phyloP scores from a whole-genome alignment of 192 early-diverging fungal genomes.

The Backusella mclennaniae region DNA sequence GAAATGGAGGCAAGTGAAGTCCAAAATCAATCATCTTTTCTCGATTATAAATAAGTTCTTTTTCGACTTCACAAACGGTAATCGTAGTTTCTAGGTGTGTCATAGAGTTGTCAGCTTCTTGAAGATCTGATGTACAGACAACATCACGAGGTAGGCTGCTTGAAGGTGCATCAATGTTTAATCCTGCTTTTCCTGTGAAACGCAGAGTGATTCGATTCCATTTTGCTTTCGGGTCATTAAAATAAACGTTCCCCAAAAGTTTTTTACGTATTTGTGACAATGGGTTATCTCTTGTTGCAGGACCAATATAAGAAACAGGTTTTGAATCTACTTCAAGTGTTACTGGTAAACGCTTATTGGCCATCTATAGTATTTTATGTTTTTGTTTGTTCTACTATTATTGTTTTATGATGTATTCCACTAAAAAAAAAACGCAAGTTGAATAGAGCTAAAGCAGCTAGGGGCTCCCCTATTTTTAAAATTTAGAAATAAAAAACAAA shows the following conservation, averaged over 20 bases:
- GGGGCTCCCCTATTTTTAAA: background rate
- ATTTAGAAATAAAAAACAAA: background rate
- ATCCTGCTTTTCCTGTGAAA: constrained; percentile 24
- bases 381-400: background rate
- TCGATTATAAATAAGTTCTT: constrained; percentile 33
- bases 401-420: background rate
- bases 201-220: constrained; percentile 36
- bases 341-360: background rate
- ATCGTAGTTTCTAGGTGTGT: constrained; percentile 20
- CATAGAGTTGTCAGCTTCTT: background rate
- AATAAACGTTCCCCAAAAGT: constrained; percentile 26
- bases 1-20: constrained; percentile 30
- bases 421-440: background rate
- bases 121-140: constrained; percentile 2
- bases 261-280: constrained; percentile 31
- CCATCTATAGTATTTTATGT: background rate
- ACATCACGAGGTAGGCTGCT: constrained; percentile 7
- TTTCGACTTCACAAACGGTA: constrained; percentile 35
- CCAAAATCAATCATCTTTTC: constrained; percentile 31
- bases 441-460: background rate
- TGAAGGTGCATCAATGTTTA: constrained; percentile 20
- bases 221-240: constrained; percentile 24
- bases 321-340: background rate
- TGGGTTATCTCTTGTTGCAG: constrained; percentile 34
- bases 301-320: constrained; percentile 32